Conservation (phyloP, 2,329 filamentous ascomycete genomes). For the Xylaria sp. region DNA sequence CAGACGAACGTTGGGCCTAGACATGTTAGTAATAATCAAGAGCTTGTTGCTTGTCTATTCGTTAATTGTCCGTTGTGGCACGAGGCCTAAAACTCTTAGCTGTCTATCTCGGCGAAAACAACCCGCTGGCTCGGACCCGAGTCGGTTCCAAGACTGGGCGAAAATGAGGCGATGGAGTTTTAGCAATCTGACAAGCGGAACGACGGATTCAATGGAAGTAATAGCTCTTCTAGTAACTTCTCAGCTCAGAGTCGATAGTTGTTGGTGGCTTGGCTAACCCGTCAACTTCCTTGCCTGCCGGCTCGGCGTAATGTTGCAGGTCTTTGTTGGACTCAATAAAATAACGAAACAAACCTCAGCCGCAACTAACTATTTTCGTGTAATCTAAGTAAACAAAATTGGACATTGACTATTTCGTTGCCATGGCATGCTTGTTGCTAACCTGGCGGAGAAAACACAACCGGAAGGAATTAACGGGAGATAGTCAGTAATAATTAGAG, state of each 20-base stretch:
- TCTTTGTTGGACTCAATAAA: not conserved
- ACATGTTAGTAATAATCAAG: not conserved
- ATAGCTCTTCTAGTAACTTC: constrained; percentile 2
- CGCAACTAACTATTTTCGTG: not conserved
- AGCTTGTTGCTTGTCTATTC: not conserved
- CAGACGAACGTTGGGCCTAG: not conserved
- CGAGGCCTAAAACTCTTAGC: not conserved
- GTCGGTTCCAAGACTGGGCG: not conserved
- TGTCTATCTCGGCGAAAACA: not conserved
- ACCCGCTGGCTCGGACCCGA: constrained; percentile 18
- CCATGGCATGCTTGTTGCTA: not conserved
- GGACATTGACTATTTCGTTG: not conserved
- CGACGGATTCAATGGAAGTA: constrained; percentile 5
- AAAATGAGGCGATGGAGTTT: constrained; percentile 20
- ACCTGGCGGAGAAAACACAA: not conserved
- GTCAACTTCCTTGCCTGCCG: constrained; percentile 24
- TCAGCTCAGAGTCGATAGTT: constrained; percentile 7
- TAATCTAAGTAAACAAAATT: constrained; percentile 9
- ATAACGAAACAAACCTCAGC: constrained; percentile 4
- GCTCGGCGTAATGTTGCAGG: not conserved
- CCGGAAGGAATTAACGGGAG: constrained; percentile 17
- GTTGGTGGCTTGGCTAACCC: constrained; percentile 25
- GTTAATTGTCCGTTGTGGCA: not conserved
- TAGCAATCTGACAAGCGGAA: constrained; percentile 7
- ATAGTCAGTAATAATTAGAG: constrained; percentile 4